Conservation (phyloP, 257 asterid genomes). For the Galeopsis tetrahit region DNA sequence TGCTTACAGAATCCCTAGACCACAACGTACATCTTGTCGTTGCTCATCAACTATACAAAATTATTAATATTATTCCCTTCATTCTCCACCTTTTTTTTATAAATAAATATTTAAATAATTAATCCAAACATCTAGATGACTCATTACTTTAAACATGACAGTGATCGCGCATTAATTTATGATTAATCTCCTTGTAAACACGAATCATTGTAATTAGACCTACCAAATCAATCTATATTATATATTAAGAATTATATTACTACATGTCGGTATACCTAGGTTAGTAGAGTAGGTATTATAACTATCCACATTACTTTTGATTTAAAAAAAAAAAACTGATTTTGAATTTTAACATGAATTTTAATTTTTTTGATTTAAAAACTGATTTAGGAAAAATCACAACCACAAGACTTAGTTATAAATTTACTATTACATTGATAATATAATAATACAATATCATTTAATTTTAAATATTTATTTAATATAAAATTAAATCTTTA, state of each 20-base stretch:
- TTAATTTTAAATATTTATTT: too few relatives aligned
- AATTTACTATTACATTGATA: too few relatives aligned
- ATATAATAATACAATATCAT: too few relatives aligned
- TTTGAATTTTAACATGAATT: too few relatives aligned
- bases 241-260: too few relatives aligned
- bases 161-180: not conserved
- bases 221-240: not conserved
- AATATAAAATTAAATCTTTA: too few relatives aligned
- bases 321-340: too few relatives aligned
- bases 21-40: conserved; percentile 26
- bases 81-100: not conserved
- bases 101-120: not conserved
- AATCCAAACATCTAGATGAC: conserved; percentile 1
- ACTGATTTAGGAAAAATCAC: too few relatives aligned
- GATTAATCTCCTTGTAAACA: not conserved
- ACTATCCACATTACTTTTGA: too few relatives aligned
- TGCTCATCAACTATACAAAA: conserved; percentile 43
- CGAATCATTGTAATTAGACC: not conserved
- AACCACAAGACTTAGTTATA: too few relatives aligned
- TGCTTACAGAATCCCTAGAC: conserved; percentile 39
- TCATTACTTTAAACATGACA: not conserved
- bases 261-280: not conserved
- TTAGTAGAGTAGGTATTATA: too few relatives aligned
- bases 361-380: too few relatives aligned
- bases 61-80: conserved; percentile 19